Evolutionary conservation across 2,329 filamentous ascomycete species (phyloP), one percentile per base, ranked within the genome.

Genomic region (Fusarium veterinarium): DNA sequence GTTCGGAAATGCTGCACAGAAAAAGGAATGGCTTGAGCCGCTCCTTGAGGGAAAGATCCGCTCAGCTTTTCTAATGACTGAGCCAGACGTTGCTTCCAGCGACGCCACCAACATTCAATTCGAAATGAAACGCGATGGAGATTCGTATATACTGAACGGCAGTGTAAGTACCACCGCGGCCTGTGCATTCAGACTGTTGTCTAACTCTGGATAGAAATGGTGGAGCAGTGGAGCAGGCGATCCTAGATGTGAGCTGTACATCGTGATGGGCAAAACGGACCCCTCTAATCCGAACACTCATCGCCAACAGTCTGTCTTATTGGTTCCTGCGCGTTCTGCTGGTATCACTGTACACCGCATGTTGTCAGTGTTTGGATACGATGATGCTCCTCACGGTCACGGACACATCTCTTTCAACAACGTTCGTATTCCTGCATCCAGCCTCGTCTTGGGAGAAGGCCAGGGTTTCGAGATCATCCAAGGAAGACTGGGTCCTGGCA

Each of bases 401-500:
- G 96, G 95, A 46, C 95, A 99, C 83, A 91, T 99, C 80, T 89
- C 86, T 41, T 98, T 99, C 84, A 87, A 91, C 64, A 92, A 98
- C 80, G 96, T 98, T 70, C 92, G 95, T 66, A 93, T 99, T 1
- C 95, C 95, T 10, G 90, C 87, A 37, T 85, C 86, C 77, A 96
- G 93, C 85, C 92, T 98, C 79, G 93, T 98, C 17, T 91, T 99
- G 7, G 95, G 96, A 68, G 94, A 96, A 81, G 96, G 96, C 74
- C 91, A 94, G 71, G 96, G 96, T 25, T 99, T 98, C 82, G 96
- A 99, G 83, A 97, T 99, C 80, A 98, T 99, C 80, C 96, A 99
- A 82, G 96, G 96, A 66, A 93, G 96, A 76, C 91, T 99, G 25
- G 96, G 96, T 3, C 96, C 96, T 3, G 96, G 96, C 37, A 93